phyloP scores from a whole-genome alignment of 768 basidiomycete genomes.

The Cystobasidium ongulense region DNA sequence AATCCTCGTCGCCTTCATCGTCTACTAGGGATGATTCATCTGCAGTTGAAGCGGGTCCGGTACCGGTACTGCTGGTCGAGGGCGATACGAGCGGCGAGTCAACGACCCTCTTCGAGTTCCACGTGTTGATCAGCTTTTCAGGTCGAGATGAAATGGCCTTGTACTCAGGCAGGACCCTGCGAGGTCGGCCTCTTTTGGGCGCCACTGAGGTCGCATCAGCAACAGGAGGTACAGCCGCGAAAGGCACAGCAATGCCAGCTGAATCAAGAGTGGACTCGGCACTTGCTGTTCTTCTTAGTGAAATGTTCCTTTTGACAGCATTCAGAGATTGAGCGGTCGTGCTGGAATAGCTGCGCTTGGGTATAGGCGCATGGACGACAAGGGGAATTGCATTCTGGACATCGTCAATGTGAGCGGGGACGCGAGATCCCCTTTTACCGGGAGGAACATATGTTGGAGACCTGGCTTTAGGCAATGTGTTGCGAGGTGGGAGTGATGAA shows the following conservation, averaged over 20 bases:
- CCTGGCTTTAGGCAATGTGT: background rate
- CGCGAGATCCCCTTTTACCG: conserved; percentile 5
- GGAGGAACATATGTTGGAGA: conserved; percentile 6
- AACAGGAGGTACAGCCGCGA: background rate
- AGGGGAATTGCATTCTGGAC: background rate
- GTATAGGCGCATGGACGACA: background rate
- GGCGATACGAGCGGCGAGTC: background rate
- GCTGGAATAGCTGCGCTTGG: background rate
- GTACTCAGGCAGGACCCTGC: background rate
- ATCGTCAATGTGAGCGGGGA: background rate
- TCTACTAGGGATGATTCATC: background rate
- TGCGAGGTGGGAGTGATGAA: conserved; percentile 18
- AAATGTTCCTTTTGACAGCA: background rate
- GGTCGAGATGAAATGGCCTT: background rate
- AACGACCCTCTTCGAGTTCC: background rate
- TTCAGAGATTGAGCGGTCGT: background rate
- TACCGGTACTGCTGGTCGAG: background rate
- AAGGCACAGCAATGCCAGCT: background rate
- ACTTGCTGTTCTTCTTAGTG: background rate
- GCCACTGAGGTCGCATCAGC: background rate
- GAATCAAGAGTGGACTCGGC: background rate
- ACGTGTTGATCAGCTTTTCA: background rate
- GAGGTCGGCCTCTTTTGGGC: background rate
- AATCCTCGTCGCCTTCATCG: background rate
- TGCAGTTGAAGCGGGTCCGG: background rate